Evolutionary conservation across 2,329 filamentous ascomycete genomes (phyloP), one percentile per base, ranked within the genome.

Genomic region (Trichoderma cornu-damae): DNA sequence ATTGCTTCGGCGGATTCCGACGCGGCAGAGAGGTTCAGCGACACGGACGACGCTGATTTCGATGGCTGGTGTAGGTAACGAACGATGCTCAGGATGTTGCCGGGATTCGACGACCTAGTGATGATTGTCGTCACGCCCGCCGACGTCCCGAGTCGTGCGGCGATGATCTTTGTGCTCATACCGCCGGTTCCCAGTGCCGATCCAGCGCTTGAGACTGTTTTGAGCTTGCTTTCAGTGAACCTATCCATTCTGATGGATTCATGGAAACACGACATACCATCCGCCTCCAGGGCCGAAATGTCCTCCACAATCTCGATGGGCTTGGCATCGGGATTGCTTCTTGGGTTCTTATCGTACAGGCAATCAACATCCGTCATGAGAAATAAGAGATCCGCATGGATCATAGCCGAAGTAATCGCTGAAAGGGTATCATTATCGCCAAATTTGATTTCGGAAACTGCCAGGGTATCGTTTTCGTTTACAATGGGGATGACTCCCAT

Each of bases 321-420:
- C 67, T 87, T 83, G 7, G 94, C 94, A 67, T 96, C 88, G 0
- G 90, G 85, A 66, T 96, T 79, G 1, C 84, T 86, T 28, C 94
- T 83, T 1, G 94, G 94, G 66, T 99, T 99, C 73, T 93, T 94
- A 72, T 96, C 91, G 72, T 99, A 99, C 11, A 99, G 79, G 69
- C 93, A 96, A 70, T 99, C 94, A 47, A 99, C 94, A 69, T 99
- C 94, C 1, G 94, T 99, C 94, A 99, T 97, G 62, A 99, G 81
- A 73, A 99, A 99, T 8, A 99, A 80, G 66, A 96, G 90, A 68
- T 99, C 92, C 50, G 94, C 94, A 67, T 96, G 90, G 18, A 97
- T 89, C 91, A 97, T 97, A 63, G 89, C 94, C 1, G 94, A 90
- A 0, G 94, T 96, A 65, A 99, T 96, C 58, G 94, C 94, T 11